These are phyloP conservation scores for Aspergillus fructus DNA, from an alignment of 2,329 filamentous ascomycete species.

Conservation along the genomic window DNA sequence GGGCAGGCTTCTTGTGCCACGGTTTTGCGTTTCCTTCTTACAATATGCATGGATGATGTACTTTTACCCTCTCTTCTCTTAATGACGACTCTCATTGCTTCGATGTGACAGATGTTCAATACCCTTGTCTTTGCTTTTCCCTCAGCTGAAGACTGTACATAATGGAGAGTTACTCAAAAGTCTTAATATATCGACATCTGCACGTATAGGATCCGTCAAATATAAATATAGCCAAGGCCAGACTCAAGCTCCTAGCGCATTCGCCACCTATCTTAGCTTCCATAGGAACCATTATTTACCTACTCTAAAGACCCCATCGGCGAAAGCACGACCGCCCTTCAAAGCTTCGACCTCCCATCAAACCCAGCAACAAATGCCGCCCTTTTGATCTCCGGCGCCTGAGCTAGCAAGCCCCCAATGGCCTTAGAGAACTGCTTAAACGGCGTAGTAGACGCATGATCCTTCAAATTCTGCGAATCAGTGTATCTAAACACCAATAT, in stretches of 20 bases:
- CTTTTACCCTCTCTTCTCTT: conserved; percentile 7
- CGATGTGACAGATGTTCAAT: neutral
- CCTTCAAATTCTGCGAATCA: conserved; percentile 18
- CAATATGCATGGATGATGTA: neutral
- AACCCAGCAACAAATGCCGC: conserved; percentile 18
- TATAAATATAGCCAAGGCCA: too few relatives aligned
- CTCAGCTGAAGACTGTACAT: too few relatives aligned
- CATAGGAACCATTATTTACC: neutral
- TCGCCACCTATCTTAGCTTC: too few relatives aligned
- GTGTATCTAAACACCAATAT: conserved; percentile 13
- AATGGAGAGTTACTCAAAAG: too few relatives aligned
- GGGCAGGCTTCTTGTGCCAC: conserved; percentile 7
- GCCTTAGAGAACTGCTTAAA: conserved; percentile 19
- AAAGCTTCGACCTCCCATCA: conserved; percentile 21
- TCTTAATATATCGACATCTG: too few relatives aligned
- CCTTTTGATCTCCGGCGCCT: conserved; percentile 17
- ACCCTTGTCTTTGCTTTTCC: neutral
- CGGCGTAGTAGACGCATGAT: conserved; percentile 13
- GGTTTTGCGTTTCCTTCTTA: neutral
- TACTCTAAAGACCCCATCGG: neutral
- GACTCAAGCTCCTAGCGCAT: too few relatives aligned
- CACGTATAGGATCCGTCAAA: too few relatives aligned
- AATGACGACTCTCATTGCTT: neutral
- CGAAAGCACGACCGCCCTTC: neutral
- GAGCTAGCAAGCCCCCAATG: conserved; percentile 14